Conservation (phyloP, 768 basidiomycete genomes). For the Galerina sulciceps region DNA sequence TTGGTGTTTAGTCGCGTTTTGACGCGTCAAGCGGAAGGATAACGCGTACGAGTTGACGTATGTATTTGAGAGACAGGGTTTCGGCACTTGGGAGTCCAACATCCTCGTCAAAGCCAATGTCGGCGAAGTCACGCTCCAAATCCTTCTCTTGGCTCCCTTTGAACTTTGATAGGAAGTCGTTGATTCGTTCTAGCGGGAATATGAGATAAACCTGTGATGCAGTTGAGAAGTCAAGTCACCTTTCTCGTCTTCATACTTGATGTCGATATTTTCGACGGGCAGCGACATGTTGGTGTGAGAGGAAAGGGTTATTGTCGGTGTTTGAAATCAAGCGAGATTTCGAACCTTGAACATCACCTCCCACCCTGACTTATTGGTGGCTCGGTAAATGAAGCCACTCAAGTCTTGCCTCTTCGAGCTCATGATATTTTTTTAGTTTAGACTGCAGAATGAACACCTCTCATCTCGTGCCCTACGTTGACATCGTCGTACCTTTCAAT, state of each 20-base stretch:
- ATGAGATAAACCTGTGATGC: slow-evolving; percentile 1
- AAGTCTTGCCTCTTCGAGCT: not conserved
- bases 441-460: slow-evolving; percentile 10
- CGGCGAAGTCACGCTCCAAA: slow-evolving; percentile 66
- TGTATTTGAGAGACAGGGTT: slow-evolving; percentile 69
- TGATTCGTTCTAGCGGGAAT: slow-evolving; percentile 60
- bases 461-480: slow-evolving; percentile 27
- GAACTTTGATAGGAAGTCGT: slow-evolving; percentile 72
- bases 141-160: slow-evolving; percentile 64
- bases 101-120: slow-evolving; percentile 67
- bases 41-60: slow-evolving; percentile 75
- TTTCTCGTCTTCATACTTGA: slow-evolving; percentile 76
- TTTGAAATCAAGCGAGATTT: slow-evolving; percentile 35
- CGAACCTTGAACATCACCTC: slow-evolving; percentile 1
- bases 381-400: not conserved
- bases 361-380: not conserved
- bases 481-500: slow-evolving; percentile 17
- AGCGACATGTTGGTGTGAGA: slow-evolving; percentile 61
- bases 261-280: slow-evolving; percentile 57
- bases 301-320: slow-evolving; percentile 36
- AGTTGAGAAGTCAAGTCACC: slow-evolving; percentile 40
- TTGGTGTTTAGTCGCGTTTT: slow-evolving; percentile 24
- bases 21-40: slow-evolving; percentile 29
- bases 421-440: not conserved
- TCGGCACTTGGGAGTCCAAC: slow-evolving; percentile 37